Base-by-base conservation (phyloP, 495 filamentous ascomycete species). In the Trichoderma reesei region DNA sequence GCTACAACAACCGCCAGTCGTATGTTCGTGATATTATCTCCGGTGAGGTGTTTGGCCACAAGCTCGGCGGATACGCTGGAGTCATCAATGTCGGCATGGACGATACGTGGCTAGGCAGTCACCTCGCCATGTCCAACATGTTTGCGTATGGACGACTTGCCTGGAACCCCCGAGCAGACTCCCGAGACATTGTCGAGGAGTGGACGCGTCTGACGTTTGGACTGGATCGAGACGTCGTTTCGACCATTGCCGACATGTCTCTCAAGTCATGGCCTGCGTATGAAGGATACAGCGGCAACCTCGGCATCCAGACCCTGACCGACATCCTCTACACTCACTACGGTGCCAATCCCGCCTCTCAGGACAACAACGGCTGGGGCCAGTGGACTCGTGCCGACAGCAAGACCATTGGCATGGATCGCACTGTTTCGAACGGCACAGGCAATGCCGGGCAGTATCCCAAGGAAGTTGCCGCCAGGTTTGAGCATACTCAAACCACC, bases 251-350 rank as follows among this genome's bases (percentile, higher is more conserved):
- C 3, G 68, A 81, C 38, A 82, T 90, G 68, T 87, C 85, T 0
- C 84, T 90, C 82, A 78, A 77, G 9, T 88, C 86, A 0, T 89
- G 86, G 87, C 81, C 84, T 0, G 83, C 86, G 0, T 90, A 90
- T 64, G 86, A 89, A 73, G 83, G 84, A 68, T 88, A 90, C 72
- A 83, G 75, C 1, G 88, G 87, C 18, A 90, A 90, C 66, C 76
- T 90, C 0, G 88, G 88, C 16, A 82, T 86, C 20, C 87, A 89
- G 67, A 89, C 88, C 0, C 74, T 90, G 16, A 85, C 83, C 3
- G 86, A 90, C 69, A 88, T 90, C 64, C 72, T 86, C 3, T 82
- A 80, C 66, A 83, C 78, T 5, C 87, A 90, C 69, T 90, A 81
- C 71, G 86, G 88, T 0, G 85, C 88, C 0, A 87, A 84, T 66